Base-by-base conservation (phyloP, 2,329 filamentous ascomycete species). In the Aspergillus eucalypticola region DNA sequence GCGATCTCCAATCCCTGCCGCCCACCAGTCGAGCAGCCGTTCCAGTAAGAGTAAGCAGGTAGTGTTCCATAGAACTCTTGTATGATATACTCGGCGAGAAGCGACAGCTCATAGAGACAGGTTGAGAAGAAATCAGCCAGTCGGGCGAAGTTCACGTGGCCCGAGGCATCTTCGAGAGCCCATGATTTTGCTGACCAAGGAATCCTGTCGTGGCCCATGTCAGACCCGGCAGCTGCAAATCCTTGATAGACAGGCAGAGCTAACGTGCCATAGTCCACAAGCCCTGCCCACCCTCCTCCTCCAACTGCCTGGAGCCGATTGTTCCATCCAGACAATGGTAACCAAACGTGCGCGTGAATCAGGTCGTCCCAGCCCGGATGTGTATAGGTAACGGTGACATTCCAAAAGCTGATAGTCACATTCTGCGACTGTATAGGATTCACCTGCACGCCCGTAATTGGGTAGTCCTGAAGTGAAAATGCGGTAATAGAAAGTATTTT, bases 231-330 rank as follows among this genome's bases (percentile, higher is more conserved):
- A 1, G 59, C 38, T 0, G 60, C 54, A 38, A 52, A 65, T 1
- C 58, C 59, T 5, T 53, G 51, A 5, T 39, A 55, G 5, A 65
- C 42, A 6, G 60, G 60, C 4, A 54, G 19, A 8, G 29, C n/a
- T 3, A 56, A 21, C 2, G 41, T 21, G 19, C 13, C 10, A 11
- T 15, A 32, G 19, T 44, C 53, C 17, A 55, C 44, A 1, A 64
- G 62, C n/a, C 67, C 67, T 25, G 64, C 56, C 44, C 63, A 73
- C 39, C 76, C 74, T 15, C 75, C 78, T 2, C 78, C 79, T 1
- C 80, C 80, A 0, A 72, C 64, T 11, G 68, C 75, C 51, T 72
- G 67, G 29, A 82, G 72, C 0, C 76, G 73, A 1, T 71, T 66
- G 35, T 78, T 78, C 76, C 75, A 79, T 5, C 66, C 53, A 1